Conservation (phyloP, 1,284 basidiomycete species). For the Malassezia equina region DNA sequence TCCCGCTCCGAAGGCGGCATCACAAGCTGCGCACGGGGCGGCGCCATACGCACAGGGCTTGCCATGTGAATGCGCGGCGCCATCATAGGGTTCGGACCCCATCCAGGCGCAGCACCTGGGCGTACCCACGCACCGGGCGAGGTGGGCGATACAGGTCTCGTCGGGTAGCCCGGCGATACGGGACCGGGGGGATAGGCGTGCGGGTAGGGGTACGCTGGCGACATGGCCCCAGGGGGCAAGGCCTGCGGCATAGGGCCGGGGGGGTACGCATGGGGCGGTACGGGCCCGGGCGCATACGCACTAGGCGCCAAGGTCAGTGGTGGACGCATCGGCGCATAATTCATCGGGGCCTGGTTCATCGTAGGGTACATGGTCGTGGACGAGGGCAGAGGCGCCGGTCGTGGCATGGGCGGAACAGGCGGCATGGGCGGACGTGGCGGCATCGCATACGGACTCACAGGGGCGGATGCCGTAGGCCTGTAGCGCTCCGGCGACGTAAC, state of each 20-base stretch:
- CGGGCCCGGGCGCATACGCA: too few relatives aligned
- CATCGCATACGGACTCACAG: not conserved
- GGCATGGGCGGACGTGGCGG: too few relatives aligned
- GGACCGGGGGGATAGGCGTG: not conserved
- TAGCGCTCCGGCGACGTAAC: not conserved
- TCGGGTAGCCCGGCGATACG: not conserved
- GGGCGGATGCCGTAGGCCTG: not conserved
- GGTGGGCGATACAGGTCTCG: not conserved
- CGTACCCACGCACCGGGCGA: not conserved
- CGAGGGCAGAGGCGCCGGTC: not conserved
- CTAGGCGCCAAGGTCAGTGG: too few relatives aligned
- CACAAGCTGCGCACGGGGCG: slow-evolving; percentile 15
- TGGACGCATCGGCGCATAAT: too few relatives aligned
- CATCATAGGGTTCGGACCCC: not conserved
- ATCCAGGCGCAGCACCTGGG: not conserved
- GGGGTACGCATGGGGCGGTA: too few relatives aligned
- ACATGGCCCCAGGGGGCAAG: too few relatives aligned
- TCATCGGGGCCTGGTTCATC: not conserved
- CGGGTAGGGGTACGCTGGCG: too few relatives aligned
- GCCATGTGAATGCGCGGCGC: not conserved
- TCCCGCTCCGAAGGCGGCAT: slow-evolving; percentile 13
- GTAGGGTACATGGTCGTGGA: not conserved
- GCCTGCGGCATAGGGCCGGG: not conserved
- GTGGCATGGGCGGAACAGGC: not conserved
- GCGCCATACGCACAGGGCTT: not conserved